These are phyloP conservation scores for Acanthamoeba healyi DNA, from an alignment of 208 protist species.

Conservation along the genomic window DNA sequence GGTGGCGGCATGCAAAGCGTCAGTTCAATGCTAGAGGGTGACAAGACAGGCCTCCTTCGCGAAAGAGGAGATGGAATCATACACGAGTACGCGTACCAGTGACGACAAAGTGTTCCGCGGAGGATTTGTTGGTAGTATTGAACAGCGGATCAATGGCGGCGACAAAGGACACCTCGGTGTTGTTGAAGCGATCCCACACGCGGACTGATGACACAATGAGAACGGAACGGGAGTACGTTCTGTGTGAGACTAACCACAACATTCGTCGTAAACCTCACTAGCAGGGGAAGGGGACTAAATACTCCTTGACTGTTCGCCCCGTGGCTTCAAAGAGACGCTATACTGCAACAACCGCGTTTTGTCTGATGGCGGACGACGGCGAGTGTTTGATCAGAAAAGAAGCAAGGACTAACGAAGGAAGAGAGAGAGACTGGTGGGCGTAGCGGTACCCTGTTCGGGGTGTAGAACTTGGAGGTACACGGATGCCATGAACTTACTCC, in stretches of 20 bases:
- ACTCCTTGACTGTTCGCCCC: too few species aligned
- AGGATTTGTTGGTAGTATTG: too few species aligned
- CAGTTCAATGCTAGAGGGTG: too few species aligned
- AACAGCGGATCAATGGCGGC: too few species aligned
- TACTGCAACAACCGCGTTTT: background rate
- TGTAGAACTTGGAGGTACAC: background rate
- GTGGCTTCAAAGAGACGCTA: background rate
- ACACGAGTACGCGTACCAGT: background rate
- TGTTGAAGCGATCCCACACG: slow-evolving; percentile 6
- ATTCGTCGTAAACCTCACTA: too few species aligned
- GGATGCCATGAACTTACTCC: background rate
- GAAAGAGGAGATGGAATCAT: too few species aligned
- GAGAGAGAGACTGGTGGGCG: background rate
- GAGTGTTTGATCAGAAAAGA: background rate
- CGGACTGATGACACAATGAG: background rate
- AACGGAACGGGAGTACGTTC: too few species aligned
- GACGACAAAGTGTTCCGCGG: background rate
- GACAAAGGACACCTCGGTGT: background rate
- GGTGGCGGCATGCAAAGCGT: too few species aligned
- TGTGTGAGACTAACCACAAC: too few species aligned
- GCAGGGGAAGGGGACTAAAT: too few species aligned
- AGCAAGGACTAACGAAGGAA: background rate
- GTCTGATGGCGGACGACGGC: background rate
- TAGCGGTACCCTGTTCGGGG: background rate
- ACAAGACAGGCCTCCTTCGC: too few species aligned